phyloP scores from a whole-genome alignment of 2,329 filamentous ascomycete genomes.

The Cercospora canescens region DNA sequence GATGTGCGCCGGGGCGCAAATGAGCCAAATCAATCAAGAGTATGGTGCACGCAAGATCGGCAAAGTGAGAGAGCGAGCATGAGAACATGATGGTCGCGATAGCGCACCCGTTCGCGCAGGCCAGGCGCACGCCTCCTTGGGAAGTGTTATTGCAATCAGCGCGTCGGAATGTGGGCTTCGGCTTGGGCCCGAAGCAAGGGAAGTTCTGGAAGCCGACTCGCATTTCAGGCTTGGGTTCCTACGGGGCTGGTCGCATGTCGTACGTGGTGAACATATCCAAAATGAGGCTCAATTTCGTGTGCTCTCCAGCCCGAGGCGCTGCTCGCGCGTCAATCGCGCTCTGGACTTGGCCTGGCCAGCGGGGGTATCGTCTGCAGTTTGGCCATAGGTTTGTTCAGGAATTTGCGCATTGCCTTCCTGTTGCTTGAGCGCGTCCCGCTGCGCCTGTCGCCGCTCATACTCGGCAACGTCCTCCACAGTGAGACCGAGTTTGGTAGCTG shows the following conservation, averaged over 20 bases:
- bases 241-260: too few species aligned
- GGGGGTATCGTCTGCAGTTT: conserved; percentile 21
- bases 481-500: conserved; percentile 37
- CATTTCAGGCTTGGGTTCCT: too few species aligned
- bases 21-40: background rate
- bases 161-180: background rate
- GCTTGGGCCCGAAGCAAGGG: background rate
- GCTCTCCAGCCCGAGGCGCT: conserved; percentile 30
- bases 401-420: conserved; percentile 22
- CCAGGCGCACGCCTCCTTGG: background rate
- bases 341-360: conserved; percentile 29
- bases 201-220: background rate
- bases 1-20: background rate
- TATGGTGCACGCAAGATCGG: background rate
- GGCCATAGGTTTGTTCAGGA: conserved; percentile 23
- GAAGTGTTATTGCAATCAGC: background rate
- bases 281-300: conserved; percentile 18
- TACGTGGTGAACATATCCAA: too few species aligned
- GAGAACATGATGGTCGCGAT: too few species aligned
- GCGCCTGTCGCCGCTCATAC: conserved; percentile 35
- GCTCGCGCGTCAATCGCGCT: conserved; percentile 29
- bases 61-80: too few species aligned
- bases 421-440: conserved; percentile 29
- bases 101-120: background rate
- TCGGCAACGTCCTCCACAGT: conserved; percentile 36